Base-by-base conservation (phyloP, 176 grass and related monocot species). In the Aechmea fasciata region DNA sequence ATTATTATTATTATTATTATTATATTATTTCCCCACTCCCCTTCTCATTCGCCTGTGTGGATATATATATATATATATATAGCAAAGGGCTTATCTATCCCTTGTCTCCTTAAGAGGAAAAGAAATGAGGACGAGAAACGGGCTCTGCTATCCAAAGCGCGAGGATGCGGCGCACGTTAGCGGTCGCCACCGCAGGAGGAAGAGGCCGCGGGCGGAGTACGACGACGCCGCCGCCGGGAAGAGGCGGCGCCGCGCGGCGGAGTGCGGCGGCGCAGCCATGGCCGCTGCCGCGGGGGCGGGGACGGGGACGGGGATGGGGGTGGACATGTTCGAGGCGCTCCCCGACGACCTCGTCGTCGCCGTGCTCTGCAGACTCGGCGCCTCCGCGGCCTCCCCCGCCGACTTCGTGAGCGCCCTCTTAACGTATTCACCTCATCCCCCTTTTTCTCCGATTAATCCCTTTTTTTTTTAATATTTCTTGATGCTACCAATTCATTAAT, bases 321-420 rank as follows among this genome's bases (percentile, higher is more conserved):
- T 18, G 13, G 85, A 89, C 71, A 52, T 77, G 41, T 86, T 93
- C 61, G 90, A 89, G 23, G 49, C 73, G 3, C 86, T 93, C 14
- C 85, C 83, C 3, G 83, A 93, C 67, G 90, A 93, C 63, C 71
- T 93, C 51, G 79, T 93, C 10, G 53, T 93, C 2, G 51, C 68
- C 50, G 71, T 93, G 63, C 48, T 93, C 48, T 61, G 68, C n/a
- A 76, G 67, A 25, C 22, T 93, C 55, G 51, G 71, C 12, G 66
- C 71, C 8, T 41, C 68, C 4, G 77, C 80, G 3, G 1, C 50
- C 28, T 82, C 68, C 24, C 83, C 80, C 11, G 66, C 77, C 47
- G 80, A 93, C 70, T 41, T 93, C 68, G 65, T 82, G 18, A 74
- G 63, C 22, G 67, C 77, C 11, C 25, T 61, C 52, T 52, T 93